Evolutionary conservation across 495 filamentous ascomycete genomes (phyloP), one percentile per base, ranked within the genome.

Genomic region (Aspergillus egyptiacus): DNA sequence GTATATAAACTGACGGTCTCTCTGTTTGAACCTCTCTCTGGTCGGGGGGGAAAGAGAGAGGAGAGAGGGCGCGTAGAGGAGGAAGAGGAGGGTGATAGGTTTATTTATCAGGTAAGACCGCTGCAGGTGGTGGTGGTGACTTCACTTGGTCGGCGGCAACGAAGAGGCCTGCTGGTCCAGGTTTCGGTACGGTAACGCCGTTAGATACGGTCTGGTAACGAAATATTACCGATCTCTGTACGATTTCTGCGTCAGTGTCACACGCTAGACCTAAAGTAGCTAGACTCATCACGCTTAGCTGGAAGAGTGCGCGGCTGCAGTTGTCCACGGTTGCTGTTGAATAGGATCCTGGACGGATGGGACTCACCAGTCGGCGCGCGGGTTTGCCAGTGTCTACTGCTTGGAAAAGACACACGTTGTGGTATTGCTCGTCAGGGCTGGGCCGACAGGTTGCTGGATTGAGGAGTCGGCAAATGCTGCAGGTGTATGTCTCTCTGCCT

Each of bases 221-320:
- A 14, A 30, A 7, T 13, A 39, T 34, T 34, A 31, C 18, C 18
- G 41, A 49, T 49, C 45, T 55, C 35, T 51, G 46, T 32, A 44
- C 39, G 33, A 15, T 34, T 36, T 20, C 32, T 36, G 46, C 43
- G 40, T 50, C 41, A 50, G 33, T 49, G 41, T 45, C 46, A 55
- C 46, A 30, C 53, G 6, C 40, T 55, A 55, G 28, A 23, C 37
- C 37, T 3, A 20, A 18, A 37, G n/a, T 13, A 22, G 43, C 36
- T 53, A 51, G 48, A 14, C 9, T 24, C 20, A 51, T 51, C 48
- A 51, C 48, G 22, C 48, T 48, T 47, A 48, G 36, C 50, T 42
- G 37, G 43, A 43, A 17, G 40, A 31, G 37, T 51, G 50, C 50
- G 50, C 50, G 50, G 50, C 37, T 48, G 44, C 50, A 44, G 31